A percentile compares a stretch with the other conserved stretches of the same genome.
phyloP scores from a whole-genome alignment of 1,284 basidiomycete species.

The Moniliella sp. region DNA sequence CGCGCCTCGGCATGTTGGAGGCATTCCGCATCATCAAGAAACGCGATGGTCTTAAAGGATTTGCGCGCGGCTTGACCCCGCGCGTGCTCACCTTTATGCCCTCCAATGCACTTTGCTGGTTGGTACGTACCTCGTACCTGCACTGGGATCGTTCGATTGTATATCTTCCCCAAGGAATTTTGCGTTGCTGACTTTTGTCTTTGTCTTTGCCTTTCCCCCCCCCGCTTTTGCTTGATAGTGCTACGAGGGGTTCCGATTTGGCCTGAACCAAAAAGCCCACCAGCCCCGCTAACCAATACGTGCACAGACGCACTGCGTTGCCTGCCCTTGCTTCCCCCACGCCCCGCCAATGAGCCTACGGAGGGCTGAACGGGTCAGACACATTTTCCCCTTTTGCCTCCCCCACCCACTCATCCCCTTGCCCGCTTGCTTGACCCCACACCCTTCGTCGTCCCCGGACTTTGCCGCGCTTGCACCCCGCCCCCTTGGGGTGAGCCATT shows the following conservation, averaged over 20 bases:
- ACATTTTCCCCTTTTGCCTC: too few species aligned
- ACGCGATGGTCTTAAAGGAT: constrained; percentile 64
- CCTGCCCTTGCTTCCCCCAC: too few species aligned
- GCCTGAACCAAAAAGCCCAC: constrained; percentile 24
- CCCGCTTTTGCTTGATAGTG: too few species aligned
- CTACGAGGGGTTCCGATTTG: constrained; percentile 32
- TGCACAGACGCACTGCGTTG: too few species aligned
- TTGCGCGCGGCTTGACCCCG: constrained; percentile 67
- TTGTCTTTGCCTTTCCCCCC: not conserved
- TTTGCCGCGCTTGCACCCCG: too few species aligned
- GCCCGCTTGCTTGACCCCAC: too few species aligned
- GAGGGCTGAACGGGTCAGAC: too few species aligned
- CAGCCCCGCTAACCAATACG: too few species aligned
- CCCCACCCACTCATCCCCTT: too few species aligned
- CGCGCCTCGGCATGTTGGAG: constrained; percentile 60
- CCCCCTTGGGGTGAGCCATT: too few species aligned
- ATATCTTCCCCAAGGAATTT: not conserved
- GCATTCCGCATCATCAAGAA: constrained; percentile 71
- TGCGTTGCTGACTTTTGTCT: not conserved
- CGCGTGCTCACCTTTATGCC: constrained; percentile 88
- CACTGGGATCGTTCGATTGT: not conserved
- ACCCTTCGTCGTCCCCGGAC: too few species aligned
- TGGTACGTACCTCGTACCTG: constrained; percentile 32
- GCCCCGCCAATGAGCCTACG: too few species aligned
- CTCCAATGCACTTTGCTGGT: constrained; percentile 88